Evolutionary conservation across 106 monocot genomes (phyloP).

Genomic region (Hemerocallis citrina): DNA sequence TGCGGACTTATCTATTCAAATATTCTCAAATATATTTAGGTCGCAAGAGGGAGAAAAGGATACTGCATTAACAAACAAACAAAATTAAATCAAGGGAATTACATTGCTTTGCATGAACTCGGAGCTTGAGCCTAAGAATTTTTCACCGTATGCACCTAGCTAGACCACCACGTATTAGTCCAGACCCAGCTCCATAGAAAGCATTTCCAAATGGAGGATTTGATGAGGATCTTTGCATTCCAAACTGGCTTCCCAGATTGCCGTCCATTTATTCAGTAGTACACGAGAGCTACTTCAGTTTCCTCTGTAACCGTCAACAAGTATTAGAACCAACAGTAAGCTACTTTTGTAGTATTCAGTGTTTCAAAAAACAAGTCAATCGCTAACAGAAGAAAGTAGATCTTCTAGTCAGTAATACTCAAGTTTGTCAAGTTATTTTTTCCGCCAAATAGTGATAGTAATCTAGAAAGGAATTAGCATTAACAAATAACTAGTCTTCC

Average conservation of each 20-base stretch:
- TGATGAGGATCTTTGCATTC: conserved; percentile 9
- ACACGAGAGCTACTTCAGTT: too few relatives aligned
- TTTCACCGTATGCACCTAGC: conserved; percentile 37
- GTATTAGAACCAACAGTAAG: too few relatives aligned
- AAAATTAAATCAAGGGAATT: too few relatives aligned
- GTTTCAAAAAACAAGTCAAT: too few relatives aligned
- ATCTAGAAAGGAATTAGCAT: neutral
- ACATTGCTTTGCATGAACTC: conserved; percentile 56
- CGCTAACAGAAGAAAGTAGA: too few relatives aligned
- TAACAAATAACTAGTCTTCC: too few relatives aligned
- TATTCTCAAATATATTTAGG: neutral
- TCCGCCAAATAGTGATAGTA: neutral
- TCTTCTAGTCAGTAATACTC: too few relatives aligned
- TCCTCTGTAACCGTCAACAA: too few relatives aligned
- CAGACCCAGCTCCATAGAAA: conserved; percentile 36
- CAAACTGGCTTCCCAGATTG: conserved; percentile 7
- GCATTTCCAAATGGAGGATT: conserved; percentile 22
- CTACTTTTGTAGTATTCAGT: too few relatives aligned
- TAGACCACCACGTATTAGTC: conserved; percentile 34
- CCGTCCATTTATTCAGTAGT: conserved; percentile 10
- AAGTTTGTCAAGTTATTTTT: neutral
- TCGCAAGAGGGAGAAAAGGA: neutral
- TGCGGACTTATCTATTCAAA: conserved; percentile 29
- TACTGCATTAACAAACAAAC: too few relatives aligned
- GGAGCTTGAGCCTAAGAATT: conserved; percentile 39